Evolutionary conservation across 495 filamentous ascomycete species (phyloP).

Genomic region (Clavariopsis aquatica): DNA sequence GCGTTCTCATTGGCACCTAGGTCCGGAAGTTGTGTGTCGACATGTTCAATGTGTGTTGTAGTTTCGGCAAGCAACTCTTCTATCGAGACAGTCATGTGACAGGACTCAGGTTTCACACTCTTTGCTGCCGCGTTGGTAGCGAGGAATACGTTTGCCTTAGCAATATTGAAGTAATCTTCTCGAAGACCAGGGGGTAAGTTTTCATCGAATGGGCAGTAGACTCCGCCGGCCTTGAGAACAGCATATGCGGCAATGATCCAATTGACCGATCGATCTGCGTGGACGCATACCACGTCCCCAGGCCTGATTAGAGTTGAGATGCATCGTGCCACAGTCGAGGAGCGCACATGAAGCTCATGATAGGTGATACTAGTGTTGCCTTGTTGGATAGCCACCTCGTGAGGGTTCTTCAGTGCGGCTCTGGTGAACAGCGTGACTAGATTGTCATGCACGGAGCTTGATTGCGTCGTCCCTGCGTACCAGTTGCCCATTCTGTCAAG

Average conservation of each 20-base stretch:
- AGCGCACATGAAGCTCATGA: conserved; percentile 23
- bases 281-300: conserved; percentile 24
- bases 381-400: background rate
- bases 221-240: conserved; percentile 42
- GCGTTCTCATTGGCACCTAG: conserved; percentile 28
- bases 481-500: conserved; percentile 1
- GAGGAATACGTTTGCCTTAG: conserved; percentile 16
- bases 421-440: background rate
- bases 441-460: background rate
- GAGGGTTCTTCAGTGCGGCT: background rate
- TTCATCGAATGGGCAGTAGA: conserved; percentile 42
- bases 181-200: conserved; percentile 22
- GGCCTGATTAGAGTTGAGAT: background rate
- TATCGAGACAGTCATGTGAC: conserved; percentile 4
- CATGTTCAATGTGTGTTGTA: background rate
- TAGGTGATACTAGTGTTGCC: conserved; percentile 27
- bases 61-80: conserved; percentile 10
- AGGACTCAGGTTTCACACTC: background rate
- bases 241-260: conserved; percentile 48
- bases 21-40: background rate
- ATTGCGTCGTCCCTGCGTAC: background rate
- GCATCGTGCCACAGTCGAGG: conserved; percentile 4
- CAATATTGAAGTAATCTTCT: conserved; percentile 1
- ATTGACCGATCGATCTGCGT: conserved; percentile 44
- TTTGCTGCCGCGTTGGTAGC: background rate